A percentile compares a stretch with the other conserved stretches of the same genome.
These are phyloP conservation scores for Paraphaeosphaeria sporulosa DNA, from an alignment of 2,329 filamentous ascomycete genomes.

Conservation along the genomic window DNA sequence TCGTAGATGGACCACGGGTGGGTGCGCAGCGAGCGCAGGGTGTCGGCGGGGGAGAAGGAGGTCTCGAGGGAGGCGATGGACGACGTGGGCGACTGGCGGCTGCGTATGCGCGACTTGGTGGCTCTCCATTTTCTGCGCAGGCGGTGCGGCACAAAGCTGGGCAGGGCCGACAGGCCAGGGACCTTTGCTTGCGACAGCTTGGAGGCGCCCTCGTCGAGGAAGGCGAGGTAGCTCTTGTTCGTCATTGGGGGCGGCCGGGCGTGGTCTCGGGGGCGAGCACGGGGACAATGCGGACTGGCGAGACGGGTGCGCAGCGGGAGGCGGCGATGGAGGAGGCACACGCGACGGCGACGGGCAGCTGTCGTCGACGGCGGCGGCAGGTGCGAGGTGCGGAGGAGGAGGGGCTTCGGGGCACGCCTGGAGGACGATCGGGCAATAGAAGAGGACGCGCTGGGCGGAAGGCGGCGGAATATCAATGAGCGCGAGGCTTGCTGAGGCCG, in stretches of 20 bases:
- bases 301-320: neutral
- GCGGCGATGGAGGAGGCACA: neutral
- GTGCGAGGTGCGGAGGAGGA: conserved; percentile 18
- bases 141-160: conserved; percentile 67
- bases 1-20: conserved; percentile 86
- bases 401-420: conserved; percentile 16
- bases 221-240: conserved; percentile 45
- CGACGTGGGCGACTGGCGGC: conserved; percentile 71
- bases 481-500: conserved; percentile 34
- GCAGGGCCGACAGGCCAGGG: conserved; percentile 58
- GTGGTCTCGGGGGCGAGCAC: conserved; percentile 5
- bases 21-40: conserved; percentile 75
- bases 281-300: conserved; percentile 12
- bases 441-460: conserved; percentile 18
- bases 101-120: conserved; percentile 69
- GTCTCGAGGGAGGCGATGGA: conserved; percentile 80
- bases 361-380: neutral
- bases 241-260: conserved; percentile 31
- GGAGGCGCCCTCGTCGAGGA: conserved; percentile 40
- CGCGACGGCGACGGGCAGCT: neutral
- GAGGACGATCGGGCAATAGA: conserved; percentile 9
- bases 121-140: conserved; percentile 70
- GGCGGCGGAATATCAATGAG: conserved; percentile 43
- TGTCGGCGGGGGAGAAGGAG: conserved; percentile 82
- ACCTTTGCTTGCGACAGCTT: conserved; percentile 60